A percentile compares a stretch with the other conserved stretches of the same genome.
Evolutionary conservation across 768 basidiomycete genomes (phyloP).

Genomic region (Hygrophorus russula): DNA sequence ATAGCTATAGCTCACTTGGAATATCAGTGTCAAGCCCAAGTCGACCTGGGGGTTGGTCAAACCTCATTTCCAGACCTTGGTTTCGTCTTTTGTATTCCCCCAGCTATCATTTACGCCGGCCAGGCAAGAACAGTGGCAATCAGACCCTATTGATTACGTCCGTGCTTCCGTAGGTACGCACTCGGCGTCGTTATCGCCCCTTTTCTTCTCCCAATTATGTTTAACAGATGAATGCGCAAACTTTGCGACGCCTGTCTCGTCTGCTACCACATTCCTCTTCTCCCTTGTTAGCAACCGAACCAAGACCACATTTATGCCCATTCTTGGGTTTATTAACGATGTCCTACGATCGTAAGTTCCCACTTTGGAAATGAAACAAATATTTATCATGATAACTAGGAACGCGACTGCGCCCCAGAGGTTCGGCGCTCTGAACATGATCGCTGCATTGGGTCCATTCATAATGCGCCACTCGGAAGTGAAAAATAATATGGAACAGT

Average conservation of each 20-base stretch:
- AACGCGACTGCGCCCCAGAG: conserved; percentile 47
- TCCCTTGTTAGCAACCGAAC: conserved; percentile 70
- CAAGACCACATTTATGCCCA: conserved; percentile 71
- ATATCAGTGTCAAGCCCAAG: conserved; percentile 74
- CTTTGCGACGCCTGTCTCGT: conserved; percentile 63
- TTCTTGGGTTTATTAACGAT: conserved; percentile 66
- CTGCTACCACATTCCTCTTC: conserved; percentile 73
- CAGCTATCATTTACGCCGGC: conserved; percentile 68
- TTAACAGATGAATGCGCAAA: conserved; percentile 70
- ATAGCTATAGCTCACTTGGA: not conserved
- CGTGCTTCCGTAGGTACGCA: conserved; percentile 59
- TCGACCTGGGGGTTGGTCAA: conserved; percentile 85
- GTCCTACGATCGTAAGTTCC: conserved; percentile 53
- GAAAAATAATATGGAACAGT: conserved; percentile 64
- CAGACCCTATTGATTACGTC: conserved; percentile 78
- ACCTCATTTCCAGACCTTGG: conserved; percentile 68
- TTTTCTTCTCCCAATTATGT: not conserved
- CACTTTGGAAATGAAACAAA: not conserved
- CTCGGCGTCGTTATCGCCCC: not conserved
- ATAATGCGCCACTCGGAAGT: conserved; percentile 82
- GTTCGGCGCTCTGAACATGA: conserved; percentile 82
- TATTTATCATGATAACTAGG: conserved; percentile 12
- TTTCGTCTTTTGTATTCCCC: conserved; percentile 80
- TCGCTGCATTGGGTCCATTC: conserved; percentile 60
- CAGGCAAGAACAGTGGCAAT: conserved; percentile 61